Evolutionary conservation across 306 rosid genomes (phyloP).

Genomic region (Neltuma alba): DNA sequence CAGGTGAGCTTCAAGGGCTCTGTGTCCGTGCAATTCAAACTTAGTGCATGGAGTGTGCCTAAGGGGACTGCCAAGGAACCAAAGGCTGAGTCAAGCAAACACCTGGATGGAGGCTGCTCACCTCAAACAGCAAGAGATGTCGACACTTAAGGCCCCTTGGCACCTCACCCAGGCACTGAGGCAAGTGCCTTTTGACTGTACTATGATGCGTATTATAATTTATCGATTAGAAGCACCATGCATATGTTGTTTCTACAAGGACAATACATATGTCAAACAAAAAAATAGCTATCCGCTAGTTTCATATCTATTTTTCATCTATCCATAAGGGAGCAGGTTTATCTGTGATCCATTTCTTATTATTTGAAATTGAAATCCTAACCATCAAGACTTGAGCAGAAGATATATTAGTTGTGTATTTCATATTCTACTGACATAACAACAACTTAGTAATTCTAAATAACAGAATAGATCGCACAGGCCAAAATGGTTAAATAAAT

Average conservation of each 20-base stretch:
- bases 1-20: neutral
- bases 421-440: neutral
- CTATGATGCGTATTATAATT: constrained; percentile 2
- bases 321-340: neutral
- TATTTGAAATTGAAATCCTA: constrained; percentile 1
- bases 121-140: neutral
- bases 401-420: neutral
- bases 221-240: neutral
- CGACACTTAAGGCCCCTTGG: neutral
- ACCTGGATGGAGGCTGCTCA: neutral
- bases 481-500: neutral
- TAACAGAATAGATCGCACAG: neutral
- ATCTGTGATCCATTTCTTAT: neutral
- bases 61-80: neutral
- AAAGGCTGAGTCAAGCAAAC: neutral
- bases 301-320: neutral
- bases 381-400: constrained; percentile 20
- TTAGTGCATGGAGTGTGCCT: neutral
- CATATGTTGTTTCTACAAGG: constrained; percentile 2
- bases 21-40: neutral
- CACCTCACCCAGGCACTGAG: neutral
- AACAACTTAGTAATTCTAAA: neutral
- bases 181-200: neutral
- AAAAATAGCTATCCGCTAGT: neutral
- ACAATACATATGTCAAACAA: neutral